These are phyloP conservation scores for Gymnopus androsaceus DNA, from an alignment of 1,284 basidiomycete species.

Conservation along the genomic window DNA sequence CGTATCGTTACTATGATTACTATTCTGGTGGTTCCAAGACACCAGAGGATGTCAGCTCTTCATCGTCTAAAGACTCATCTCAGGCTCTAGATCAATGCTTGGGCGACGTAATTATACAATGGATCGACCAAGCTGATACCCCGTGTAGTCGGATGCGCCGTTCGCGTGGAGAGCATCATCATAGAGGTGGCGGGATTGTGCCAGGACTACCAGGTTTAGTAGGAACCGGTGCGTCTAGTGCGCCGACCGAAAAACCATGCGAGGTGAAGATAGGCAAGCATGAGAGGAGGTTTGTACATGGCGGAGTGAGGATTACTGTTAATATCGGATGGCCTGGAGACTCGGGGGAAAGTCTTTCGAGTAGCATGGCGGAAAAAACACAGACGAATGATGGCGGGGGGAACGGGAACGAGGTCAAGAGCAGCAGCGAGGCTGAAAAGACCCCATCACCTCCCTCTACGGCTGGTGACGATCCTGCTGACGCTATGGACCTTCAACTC, in stretches of 20 bases:
- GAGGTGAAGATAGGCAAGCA: constrained; percentile 44
- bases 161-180: background rate
- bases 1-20: constrained; percentile 47
- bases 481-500: constrained; percentile 23
- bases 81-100: constrained; percentile 45
- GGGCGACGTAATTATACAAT: constrained; percentile 42
- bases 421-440: too few species aligned
- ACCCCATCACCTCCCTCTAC: too few species aligned
- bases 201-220: background rate
- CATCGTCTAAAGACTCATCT: too few species aligned
- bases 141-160: background rate
- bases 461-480: constrained; percentile 12
- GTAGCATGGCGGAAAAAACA: too few species aligned
- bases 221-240: background rate
- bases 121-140: constrained; percentile 33
- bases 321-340: background rate
- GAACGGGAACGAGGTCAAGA: too few species aligned
- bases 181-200: background rate
- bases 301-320: constrained; percentile 39
- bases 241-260: constrained; percentile 37
- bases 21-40: background rate
- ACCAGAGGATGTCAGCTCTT: too few species aligned
- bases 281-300: constrained; percentile 53
- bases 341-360: background rate
- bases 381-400: too few species aligned